Evolutionary conservation across 495 filamentous ascomycete species (phyloP).

Genomic region (Immersiella caudata): DNA sequence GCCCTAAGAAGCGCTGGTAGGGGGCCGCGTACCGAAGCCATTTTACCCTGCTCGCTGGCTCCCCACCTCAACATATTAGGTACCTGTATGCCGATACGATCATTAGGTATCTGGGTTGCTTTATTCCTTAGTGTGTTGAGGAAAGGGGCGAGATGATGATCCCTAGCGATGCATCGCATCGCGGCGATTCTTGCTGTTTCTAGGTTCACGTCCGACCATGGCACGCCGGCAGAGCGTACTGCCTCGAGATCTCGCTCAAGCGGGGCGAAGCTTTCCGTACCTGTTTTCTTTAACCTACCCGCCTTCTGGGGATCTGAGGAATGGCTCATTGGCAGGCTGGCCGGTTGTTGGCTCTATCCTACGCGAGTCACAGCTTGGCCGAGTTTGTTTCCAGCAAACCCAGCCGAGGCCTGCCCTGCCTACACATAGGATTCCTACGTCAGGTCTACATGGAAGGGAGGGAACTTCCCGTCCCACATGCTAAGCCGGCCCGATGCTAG

Average conservation of each 20-base stretch:
- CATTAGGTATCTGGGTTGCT: not conserved
- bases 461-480: not conserved
- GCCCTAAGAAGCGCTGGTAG: conserved; percentile 33
- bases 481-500: not conserved
- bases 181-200: not conserved
- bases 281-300: not conserved
- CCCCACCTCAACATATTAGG: not conserved
- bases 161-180: not conserved
- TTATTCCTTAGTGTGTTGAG: not conserved
- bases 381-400: not conserved
- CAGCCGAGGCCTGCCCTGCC: not conserved
- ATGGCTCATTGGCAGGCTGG: not conserved
- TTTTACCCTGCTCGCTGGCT: not conserved
- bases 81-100: not conserved
- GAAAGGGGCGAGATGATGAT: not conserved
- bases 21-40: not conserved
- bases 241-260: not conserved
- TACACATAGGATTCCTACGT: not conserved
- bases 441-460: not conserved
- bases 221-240: not conserved
- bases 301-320: conserved; percentile 7
- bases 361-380: not conserved
- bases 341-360: not conserved
- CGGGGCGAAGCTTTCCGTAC: not conserved
- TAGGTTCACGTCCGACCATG: not conserved